phyloP scores from a whole-genome alignment of 2,329 filamentous ascomycete species.

The Dichotomopilus funicola region DNA sequence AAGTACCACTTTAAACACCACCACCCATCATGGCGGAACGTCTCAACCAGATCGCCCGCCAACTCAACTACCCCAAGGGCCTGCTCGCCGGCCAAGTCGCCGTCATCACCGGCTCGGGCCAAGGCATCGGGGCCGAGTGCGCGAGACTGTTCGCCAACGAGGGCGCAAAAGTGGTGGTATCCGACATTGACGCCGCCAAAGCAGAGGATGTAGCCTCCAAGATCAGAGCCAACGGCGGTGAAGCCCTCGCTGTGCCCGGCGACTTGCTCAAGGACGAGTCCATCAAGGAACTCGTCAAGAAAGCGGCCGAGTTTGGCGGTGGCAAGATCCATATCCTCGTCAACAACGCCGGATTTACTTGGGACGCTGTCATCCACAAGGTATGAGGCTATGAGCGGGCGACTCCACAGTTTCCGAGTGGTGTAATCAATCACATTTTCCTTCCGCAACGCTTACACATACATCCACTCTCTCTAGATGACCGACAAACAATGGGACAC shows the following conservation, averaged over 20 bases:
- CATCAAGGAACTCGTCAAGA: constrained; percentile 63
- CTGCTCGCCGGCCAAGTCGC: constrained; percentile 74
- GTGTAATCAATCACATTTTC: no score
- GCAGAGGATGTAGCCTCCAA: constrained; percentile 57
- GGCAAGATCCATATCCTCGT: constrained; percentile 90
- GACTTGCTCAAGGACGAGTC: constrained; percentile 70
- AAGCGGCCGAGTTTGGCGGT: constrained; percentile 70
- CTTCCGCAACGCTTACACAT: constrained; percentile 5
- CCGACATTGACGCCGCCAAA: constrained; percentile 76
- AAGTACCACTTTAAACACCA: neutral
- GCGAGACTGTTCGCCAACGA: constrained; percentile 80
- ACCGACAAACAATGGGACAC: constrained; percentile 88
- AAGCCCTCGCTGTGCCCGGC: constrained; percentile 67
- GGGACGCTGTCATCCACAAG: constrained; percentile 89
- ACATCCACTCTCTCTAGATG: constrained; percentile 42
- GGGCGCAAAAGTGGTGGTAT: constrained; percentile 75
- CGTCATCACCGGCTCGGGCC: constrained; percentile 80
- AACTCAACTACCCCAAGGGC: constrained; percentile 77
- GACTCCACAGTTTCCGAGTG: no score
- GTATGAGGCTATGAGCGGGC: constrained; percentile 2
- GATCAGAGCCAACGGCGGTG: constrained; percentile 62
- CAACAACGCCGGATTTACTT: constrained; percentile 88
- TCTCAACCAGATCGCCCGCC: constrained; percentile 64
- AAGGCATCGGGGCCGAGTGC: constrained; percentile 82
- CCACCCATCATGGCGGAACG: constrained; percentile 46